These are phyloP conservation scores for Teratosphaeria destructans DNA, from an alignment of 2,329 filamentous ascomycete species.

Conservation along the genomic window DNA sequence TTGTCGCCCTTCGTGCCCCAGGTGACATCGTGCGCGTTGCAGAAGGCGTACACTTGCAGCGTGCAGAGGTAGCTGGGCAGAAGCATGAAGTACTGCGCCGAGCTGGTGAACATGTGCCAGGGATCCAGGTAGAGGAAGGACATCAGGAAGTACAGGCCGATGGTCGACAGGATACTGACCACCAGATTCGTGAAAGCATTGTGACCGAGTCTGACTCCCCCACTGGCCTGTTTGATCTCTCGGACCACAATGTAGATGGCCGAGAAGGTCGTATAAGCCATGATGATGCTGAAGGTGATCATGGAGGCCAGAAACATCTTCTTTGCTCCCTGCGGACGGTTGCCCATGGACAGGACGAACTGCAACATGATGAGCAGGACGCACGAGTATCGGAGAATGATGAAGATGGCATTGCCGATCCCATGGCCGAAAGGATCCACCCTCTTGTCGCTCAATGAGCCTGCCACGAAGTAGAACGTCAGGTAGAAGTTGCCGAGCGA, in stretches of 20 bases:
- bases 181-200: constrained; percentile 94
- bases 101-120: constrained; percentile 97
- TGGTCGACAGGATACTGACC: constrained; percentile 74
- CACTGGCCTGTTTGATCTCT: constrained; percentile 48
- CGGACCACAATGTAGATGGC: constrained; percentile 77
- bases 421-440: constrained; percentile 88
- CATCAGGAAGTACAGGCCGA: constrained; percentile 94
- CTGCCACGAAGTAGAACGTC: constrained; percentile 95
- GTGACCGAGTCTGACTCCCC: constrained; percentile 54
- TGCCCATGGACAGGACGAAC: constrained; percentile 93
- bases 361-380: constrained; percentile 84
- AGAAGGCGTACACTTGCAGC: constrained; percentile 95
- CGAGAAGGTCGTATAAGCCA: constrained; percentile 89
- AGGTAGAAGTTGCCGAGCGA: constrained; percentile 97
- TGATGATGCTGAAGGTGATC: constrained; percentile 85
- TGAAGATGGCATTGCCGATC: constrained; percentile 76
- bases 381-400: constrained; percentile 72
- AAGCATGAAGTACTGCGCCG: constrained; percentile 83
- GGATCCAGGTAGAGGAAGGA: constrained; percentile 93
- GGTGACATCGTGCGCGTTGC: constrained; percentile 96
- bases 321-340: constrained; percentile 87
- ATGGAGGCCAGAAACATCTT: constrained; percentile 82
- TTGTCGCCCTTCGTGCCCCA: constrained; percentile 99
- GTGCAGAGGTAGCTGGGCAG: constrained; percentile 93
- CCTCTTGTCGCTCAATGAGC: constrained; percentile 66